A percentile compares a stretch with the other conserved stretches of the same genome.
Evolutionary conservation across 2,329 filamentous ascomycete species (phyloP).

Genomic region (Laburnicola sp.): DNA sequence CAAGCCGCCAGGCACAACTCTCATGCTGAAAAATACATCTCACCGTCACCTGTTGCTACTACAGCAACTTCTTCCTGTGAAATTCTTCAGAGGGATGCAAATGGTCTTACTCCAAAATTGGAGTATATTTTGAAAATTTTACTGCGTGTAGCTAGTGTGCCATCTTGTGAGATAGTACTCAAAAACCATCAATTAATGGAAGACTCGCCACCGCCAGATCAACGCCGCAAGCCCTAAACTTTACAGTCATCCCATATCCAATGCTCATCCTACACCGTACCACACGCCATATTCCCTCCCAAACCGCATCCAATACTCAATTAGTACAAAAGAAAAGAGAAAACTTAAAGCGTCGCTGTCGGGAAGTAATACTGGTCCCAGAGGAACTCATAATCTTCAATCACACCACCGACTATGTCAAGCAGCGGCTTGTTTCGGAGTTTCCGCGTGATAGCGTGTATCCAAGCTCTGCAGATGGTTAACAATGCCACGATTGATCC

Average conservation of each 20-base stretch:
- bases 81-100: no score
- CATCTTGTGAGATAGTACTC: neutral
- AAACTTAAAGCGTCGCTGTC: constrained; percentile 58
- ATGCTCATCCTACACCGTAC: constrained; percentile 14
- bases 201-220: neutral
- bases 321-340: constrained; percentile 13
- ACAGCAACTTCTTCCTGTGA: no score
- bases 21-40: no score
- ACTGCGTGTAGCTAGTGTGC: neutral
- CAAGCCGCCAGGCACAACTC: constrained; percentile 12
- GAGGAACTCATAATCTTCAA: constrained; percentile 96
- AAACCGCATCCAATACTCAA: neutral
- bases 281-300: neutral
- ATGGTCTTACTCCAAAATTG: neutral
- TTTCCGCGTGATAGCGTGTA: constrained; percentile 71
- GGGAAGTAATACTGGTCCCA: constrained; percentile 98
- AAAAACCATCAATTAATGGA: constrained; percentile 1
- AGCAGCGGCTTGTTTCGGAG: constrained; percentile 75
- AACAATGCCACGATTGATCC: constrained; percentile 11
- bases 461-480: constrained; percentile 53
- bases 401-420: constrained; percentile 77
- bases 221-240: neutral
- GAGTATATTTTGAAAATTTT: neutral
- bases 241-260: constrained; percentile 13
- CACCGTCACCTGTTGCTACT: no score